Evolutionary conservation across 179 eudicot genomes (phyloP), one percentile per base, ranked within the genome.

Genomic region (Corrigiola litoralis): DNA sequence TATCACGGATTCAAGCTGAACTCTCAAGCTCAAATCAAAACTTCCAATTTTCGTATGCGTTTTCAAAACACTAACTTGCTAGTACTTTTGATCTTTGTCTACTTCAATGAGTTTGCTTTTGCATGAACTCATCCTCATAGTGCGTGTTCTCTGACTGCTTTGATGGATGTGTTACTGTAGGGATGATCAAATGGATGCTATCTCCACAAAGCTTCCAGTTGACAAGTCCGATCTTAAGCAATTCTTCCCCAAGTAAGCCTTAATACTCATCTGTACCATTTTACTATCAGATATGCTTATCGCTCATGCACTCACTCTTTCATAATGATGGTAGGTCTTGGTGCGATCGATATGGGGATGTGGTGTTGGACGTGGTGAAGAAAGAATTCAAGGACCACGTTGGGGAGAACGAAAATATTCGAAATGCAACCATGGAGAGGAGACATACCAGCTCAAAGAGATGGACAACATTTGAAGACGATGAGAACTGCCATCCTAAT

Each of bases 381-480:
- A 91, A 84, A 54, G 92, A 88, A 63, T 81, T 77, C 75, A 88
- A 91, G 73, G 80, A 80, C 11, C 97, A 86, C 66, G 84, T 85
- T 0, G 81, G 77, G 29, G 91, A 88, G 58, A 86, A 77, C 79
- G 82, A 73, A 34, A 67, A 45, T 59, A 28, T 52, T 31, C 68
- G 73, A 48, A 70, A 31, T 33, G 62, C 68, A 23, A 76, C 74
- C 9, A 64, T 65, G n/a, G 88, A 82, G 70, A 83, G 81, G 60
- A 70, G 77, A 32, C 61, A 47, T 12, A 61, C 65, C 37, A 63
- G 51, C 72, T 76, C 84, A 28, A 83, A 72, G 66, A 72, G 77
- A 75, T 85, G 96, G 98, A 72, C 92, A 65, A 81, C 87, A 13
- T 89, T 87, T 45, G 85, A 83, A n/a, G 90, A 85, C 52, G 88